Evolutionary conservation across 2,329 filamentous ascomycete genomes (phyloP), one percentile per base, ranked within the genome.

Genomic region (Mycosphaerelloides madeirae): DNA sequence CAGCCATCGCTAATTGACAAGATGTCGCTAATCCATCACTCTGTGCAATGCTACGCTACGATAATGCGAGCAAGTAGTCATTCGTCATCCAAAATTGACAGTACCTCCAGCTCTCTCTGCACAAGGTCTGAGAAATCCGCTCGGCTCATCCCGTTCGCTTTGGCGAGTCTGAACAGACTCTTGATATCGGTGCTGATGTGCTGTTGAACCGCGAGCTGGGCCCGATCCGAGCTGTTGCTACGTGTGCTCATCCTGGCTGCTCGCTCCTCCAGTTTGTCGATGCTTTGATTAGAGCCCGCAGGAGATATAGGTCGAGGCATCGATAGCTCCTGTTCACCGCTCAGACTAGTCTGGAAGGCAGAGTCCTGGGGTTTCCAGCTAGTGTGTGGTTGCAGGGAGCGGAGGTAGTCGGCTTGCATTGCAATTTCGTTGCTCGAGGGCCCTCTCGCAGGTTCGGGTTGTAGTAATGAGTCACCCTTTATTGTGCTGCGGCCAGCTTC

Each of bases 141-240:
- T 34, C 81, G 72, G 39, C 85, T 80, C 54, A 93, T 89, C 1
- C 86, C 86, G 16, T 80, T 80, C 1, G 81, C 76, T 32, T 77
- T 78, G 18, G 85, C 82, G 50, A 93, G 67, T 53, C 84, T 68
- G 64, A 81, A 91, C 53, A 93, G 66, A 64, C 84, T 89, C 71
- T 87, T 84, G 44, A 93, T 78, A 59, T 82, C 85, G 7, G 84
- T 82, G 29, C 81, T 83, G 34, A 93, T 81, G 65, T 91, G 86
- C 66, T 89, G 83, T 65, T 85, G 85, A 43, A 93, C 79, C 12
- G 81, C 85, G 43, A 84, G 78, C 65, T 89, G 84, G 43, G 74
- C 79, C 56, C 82, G 78, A 47, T 81, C 79, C 54, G 51, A 49
- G 8, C 41, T 49, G 9, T 37, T 41, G 6, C 31, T 34, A 25